These are phyloP conservation scores for Pilobolus umbonatus DNA, from an alignment of 192 early-diverging fungal genomes.

Conservation along the genomic window DNA sequence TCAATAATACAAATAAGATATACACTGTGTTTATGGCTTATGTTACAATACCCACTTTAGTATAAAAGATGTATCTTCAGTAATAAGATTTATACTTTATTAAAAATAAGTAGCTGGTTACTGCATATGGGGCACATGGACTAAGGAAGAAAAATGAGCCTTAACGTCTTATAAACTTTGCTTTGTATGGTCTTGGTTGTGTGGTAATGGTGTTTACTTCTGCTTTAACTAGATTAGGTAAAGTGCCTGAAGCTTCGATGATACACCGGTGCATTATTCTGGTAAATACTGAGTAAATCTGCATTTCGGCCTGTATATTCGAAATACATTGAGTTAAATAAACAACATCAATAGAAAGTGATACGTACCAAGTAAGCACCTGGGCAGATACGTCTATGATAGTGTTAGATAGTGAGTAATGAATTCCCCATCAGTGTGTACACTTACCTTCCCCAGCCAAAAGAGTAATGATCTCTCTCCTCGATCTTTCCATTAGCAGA, in stretches of 20 bases:
- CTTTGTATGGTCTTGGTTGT: background rate
- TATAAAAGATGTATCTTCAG: too few relatives aligned
- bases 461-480: background rate
- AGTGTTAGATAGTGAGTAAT: background rate
- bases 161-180: background rate
- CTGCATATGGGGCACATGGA: too few relatives aligned
- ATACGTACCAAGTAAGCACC: conserved; percentile 8
- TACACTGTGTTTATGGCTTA: too few relatives aligned
- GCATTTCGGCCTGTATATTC: background rate
- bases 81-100: too few relatives aligned
- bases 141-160: too few relatives aligned
- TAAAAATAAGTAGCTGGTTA: too few relatives aligned
- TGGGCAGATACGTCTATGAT: background rate
- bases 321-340: too few relatives aligned
- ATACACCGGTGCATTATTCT: background rate
- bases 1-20: too few relatives aligned
- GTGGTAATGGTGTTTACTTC: background rate
- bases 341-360: too few relatives aligned
- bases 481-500: background rate
- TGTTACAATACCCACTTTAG: too few relatives aligned
- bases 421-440: background rate
- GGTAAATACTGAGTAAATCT: background rate
- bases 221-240: background rate
- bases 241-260: background rate
- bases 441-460: background rate